Base-by-base conservation (phyloP, 2,329 filamentous ascomycete genomes). In the Aureobasidium musti region DNA sequence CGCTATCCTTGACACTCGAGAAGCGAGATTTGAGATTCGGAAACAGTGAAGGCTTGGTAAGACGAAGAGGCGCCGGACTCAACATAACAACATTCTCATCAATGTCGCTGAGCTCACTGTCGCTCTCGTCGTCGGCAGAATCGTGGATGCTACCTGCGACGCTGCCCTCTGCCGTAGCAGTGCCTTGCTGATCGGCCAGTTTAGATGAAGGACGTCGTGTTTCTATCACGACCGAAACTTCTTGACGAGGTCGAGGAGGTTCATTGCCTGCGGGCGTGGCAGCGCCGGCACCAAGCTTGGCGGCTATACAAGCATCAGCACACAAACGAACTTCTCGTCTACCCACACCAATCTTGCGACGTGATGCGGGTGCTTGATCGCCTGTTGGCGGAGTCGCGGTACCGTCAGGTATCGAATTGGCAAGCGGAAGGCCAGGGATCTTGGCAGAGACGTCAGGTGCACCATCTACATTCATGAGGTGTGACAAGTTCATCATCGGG, bases 261-360 rank as follows among this genome's bases (percentile, higher is more conserved):
- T 68, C 66, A 10, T 68, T 69, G 1, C 59, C 59, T 21, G 64
- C 63, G 3, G 53, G 26, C 6, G 50, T 66, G 13, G 54, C 47
- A 5, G 65, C 30, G 6, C 35, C 41, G 23, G 68, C 57, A 33
- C 67, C 67, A 6, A 71, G 67, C 63, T 76, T 76, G 49, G 81
- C 68, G 49, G 81, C 68, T 1, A 82, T 80, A 67, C 85, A 85
- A 0, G 82, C 81, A 73, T 89, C 86, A 10, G 86, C 86, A 69
- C 82, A 82, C 52, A 83, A 82, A 67, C 85, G 82, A 30, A 88
- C 81, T 69, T 88, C 86, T 17, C 85, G 79, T 33, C 85, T 80
- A 7, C 85, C 84, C 7, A 88, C 84, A 6, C 85, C 84, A 71
- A 87, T 86, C 23, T 83, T 82, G 66, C 84, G 77, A 11, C 78